Conservation (phyloP, 768 basidiomycete genomes). For the Butyriboletus loyo region DNA sequence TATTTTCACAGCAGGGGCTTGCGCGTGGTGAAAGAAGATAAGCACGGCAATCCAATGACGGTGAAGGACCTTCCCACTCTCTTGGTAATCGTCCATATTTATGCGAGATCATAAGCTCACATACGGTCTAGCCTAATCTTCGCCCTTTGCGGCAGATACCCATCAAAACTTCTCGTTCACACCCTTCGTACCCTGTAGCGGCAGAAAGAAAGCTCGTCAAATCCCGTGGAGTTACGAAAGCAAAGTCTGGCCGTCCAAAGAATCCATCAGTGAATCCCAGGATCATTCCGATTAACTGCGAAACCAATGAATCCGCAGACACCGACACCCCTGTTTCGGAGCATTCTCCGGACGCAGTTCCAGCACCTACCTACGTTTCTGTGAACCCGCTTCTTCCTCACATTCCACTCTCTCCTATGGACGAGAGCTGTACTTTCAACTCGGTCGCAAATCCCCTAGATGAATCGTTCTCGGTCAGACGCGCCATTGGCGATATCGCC, state of each 20-base stretch:
- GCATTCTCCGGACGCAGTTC: conserved; percentile 3
- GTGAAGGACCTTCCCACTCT: conserved; percentile 18
- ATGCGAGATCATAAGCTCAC: conserved; percentile 13
- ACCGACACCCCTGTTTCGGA: conserved; percentile 4
- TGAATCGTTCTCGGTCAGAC: conserved; percentile 26
- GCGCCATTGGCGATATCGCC: conserved; percentile 27
- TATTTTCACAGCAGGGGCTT: conserved; percentile 67
- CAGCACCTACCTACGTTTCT: conserved; percentile 11
- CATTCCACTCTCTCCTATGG: not conserved
- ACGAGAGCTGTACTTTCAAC: conserved; percentile 12
- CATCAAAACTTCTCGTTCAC: conserved; percentile 16
- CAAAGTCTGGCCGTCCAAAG: conserved; percentile 31
- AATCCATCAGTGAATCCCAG: conserved; percentile 5
- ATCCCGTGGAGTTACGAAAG: conserved; percentile 30
- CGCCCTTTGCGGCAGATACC: conserved; percentile 30
- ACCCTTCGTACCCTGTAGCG: conserved; percentile 14
- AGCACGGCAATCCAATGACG: conserved; percentile 47
- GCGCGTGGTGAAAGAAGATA: conserved; percentile 64
- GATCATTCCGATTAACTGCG: conserved; percentile 2
- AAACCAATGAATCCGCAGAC: conserved; percentile 10
- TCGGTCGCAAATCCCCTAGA: conserved; percentile 21
- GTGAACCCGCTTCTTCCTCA: conserved; percentile 30
- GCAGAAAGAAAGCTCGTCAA: conserved; percentile 18
- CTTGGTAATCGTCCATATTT: conserved; percentile 20
- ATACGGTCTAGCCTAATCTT: conserved; percentile 27